Conservation (phyloP, 495 filamentous ascomycete genomes). For the Alectoria sarmentosa region DNA sequence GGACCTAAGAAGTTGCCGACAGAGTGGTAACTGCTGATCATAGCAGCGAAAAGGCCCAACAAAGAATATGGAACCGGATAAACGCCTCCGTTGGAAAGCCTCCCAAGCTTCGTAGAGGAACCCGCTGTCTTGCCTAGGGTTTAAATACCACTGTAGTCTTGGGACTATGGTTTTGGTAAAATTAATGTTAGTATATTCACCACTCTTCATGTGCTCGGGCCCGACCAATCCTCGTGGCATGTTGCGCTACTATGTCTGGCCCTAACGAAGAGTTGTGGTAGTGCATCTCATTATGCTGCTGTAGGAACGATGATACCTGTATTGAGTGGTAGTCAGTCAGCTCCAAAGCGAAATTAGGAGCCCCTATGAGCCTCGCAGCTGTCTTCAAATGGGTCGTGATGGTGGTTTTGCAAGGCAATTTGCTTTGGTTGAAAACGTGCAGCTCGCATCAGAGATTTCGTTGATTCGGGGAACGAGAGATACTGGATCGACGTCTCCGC, state of each 20-base stretch:
- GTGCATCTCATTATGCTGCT: background rate
- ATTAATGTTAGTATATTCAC: background rate
- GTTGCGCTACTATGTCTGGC: background rate
- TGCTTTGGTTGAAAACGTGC: background rate
- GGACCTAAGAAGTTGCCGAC: background rate
- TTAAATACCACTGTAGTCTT: background rate
- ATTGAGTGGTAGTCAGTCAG: background rate
- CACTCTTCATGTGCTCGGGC: background rate
- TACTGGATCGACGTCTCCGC: background rate
- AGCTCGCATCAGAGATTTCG: background rate
- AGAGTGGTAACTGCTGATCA: background rate
- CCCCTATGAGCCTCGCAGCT: background rate
- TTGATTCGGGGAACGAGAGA: background rate
- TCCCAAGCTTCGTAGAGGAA: background rate
- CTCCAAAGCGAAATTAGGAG: background rate
- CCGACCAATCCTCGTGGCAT: background rate
- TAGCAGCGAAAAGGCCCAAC: background rate
- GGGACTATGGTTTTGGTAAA: background rate
- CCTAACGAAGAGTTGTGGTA: background rate
- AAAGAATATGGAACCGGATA: background rate
- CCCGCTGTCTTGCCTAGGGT: background rate
- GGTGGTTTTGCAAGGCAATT: background rate
- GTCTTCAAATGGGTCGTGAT: background rate
- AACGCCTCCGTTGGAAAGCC: background rate
- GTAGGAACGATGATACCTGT: background rate